These are phyloP conservation scores for Podila horticola DNA, from an alignment of 192 early-diverging fungal genomes.

Conservation along the genomic window DNA sequence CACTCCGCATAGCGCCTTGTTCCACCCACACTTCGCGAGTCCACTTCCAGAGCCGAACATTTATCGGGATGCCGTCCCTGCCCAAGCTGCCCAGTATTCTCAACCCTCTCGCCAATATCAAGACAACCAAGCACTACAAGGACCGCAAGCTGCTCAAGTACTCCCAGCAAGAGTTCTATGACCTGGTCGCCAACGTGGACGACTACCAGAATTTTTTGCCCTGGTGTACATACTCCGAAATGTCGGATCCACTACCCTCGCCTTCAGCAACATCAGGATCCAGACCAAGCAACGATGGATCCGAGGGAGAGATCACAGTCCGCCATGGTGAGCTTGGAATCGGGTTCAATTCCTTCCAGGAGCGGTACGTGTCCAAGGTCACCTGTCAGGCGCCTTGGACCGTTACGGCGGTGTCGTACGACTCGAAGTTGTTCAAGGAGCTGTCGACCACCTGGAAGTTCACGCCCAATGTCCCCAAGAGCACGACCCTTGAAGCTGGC, in stretches of 20 bases:
- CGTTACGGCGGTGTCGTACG: slow-evolving; percentile 66
- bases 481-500: slow-evolving; percentile 38
- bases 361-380: slow-evolving; percentile 83
- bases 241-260: slow-evolving; percentile 54
- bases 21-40: too few relatives aligned
- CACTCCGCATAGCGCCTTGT: too few relatives aligned
- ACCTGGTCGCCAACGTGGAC: slow-evolving; percentile 83
- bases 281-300: slow-evolving; percentile 4
- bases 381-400: slow-evolving; percentile 68
- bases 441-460: slow-evolving; percentile 77
- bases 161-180: slow-evolving; percentile 81
- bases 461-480: slow-evolving; percentile 55
- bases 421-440: slow-evolving; percentile 68
- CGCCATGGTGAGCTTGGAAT: slow-evolving; percentile 82
- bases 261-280: background rate
- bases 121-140: slow-evolving; percentile 24
- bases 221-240: slow-evolving; percentile 75
- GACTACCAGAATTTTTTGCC: slow-evolving; percentile 87
- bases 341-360: slow-evolving; percentile 81
- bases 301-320: slow-evolving; percentile 8
- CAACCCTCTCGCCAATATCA: slow-evolving; percentile 14
- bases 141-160: slow-evolving; percentile 62
- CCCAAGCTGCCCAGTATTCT: slow-evolving; percentile 24
- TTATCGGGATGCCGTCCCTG: slow-evolving; percentile 28
- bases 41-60: background rate